Evolutionary conservation across 371 early-diverging fungal species (phyloP), one percentile per base, ranked within the genome.

Genomic region (Pancytospora philotis): DNA sequence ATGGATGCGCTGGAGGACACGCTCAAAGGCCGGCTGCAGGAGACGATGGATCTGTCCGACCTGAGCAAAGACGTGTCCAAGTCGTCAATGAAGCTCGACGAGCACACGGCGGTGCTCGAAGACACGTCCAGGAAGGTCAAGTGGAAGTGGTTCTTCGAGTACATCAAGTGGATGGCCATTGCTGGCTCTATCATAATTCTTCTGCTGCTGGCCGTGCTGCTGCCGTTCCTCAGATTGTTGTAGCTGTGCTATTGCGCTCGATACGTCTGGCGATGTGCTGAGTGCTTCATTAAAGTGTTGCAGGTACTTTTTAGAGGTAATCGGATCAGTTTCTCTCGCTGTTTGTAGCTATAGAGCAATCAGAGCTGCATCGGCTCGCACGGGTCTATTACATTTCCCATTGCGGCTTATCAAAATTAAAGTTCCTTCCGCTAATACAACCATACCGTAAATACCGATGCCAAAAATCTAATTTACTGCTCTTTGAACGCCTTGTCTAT

Each of bases 11-110:
- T 79, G 10, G 74, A 81, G 66, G 58, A 61, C 19, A 71, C 66
- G 35, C 30, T 81, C 32, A 72, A 77, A 52, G 76, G 73, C 3
- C 72, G 76, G 35, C 66, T 81, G 3, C 70, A 71, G 50, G 59
- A 67, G 16, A 70, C 79, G 39, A 63, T 71, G 51, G 76, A 79
- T 38, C 48, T 81, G 22, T 69, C 60, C 30, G 73, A 79, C 10
- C 66, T 73, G 0, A 52, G 71, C 1, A 3, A 61, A 25, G 64
- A 62, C 2, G 61, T 81, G 34, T 32, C 59, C 25, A 39, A 69
- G 39, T 34, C 61, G 51, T 66, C 79, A 19, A 39, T 68, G 28
- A 48, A 66, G 3, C 27, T 81, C 31, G 73, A 77, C 22, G 57
- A 66, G 50, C 39, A 65, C 1, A 71, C 76, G 16, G 60, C 49